These are phyloP conservation scores for Candida sithepensis DNA, from an alignment of 805 yeast genomes.

Conservation along the genomic window DNA sequence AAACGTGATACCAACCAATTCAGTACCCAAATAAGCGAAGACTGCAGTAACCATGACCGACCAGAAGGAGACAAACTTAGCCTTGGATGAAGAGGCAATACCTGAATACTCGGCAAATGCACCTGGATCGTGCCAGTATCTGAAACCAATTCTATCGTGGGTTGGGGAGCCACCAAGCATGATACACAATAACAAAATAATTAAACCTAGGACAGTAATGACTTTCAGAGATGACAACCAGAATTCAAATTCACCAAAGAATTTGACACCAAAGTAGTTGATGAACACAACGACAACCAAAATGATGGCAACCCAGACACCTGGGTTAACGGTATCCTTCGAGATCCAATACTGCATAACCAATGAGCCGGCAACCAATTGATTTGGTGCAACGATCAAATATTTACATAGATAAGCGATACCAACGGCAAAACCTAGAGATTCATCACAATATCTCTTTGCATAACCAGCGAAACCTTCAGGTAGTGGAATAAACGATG, in stretches of 20 bases:
- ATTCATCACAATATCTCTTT: conserved; percentile 48
- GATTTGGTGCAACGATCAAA: conserved; percentile 52
- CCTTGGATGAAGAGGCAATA: conserved; percentile 38
- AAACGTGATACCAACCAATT: conserved; percentile 45
- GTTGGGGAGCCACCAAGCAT: conserved; percentile 78
- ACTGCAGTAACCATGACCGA: conserved; percentile 51
- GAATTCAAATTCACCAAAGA: conserved; percentile 48
- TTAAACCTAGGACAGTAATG: conserved; percentile 61
- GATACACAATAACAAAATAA: conserved; percentile 56
- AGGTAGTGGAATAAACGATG: conserved; percentile 50
- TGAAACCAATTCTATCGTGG: conserved; percentile 53
- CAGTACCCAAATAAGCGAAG: conserved; percentile 49
- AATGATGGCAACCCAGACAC: conserved; percentile 48
- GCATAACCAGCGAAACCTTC: conserved; percentile 56
- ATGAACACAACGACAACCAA: conserved; percentile 38
- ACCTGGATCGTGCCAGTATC: conserved; percentile 43
- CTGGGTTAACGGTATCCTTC: conserved; percentile 45
- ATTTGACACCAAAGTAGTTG: conserved; percentile 45
- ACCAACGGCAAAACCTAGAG: conserved; percentile 57
- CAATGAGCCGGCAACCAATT: conserved; percentile 53
- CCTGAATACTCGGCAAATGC: conserved; percentile 41
- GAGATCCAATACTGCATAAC: conserved; percentile 53
- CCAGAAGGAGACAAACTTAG: conserved; percentile 51
- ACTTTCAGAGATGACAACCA: conserved; percentile 66
- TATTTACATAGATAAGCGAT: conserved; percentile 50